Percentiles rank a stretch among this genome's conserved stretches.
These are phyloP conservation scores for Suillus luteus DNA, from an alignment of 768 basidiomycete genomes.

Conservation along the genomic window DNA sequence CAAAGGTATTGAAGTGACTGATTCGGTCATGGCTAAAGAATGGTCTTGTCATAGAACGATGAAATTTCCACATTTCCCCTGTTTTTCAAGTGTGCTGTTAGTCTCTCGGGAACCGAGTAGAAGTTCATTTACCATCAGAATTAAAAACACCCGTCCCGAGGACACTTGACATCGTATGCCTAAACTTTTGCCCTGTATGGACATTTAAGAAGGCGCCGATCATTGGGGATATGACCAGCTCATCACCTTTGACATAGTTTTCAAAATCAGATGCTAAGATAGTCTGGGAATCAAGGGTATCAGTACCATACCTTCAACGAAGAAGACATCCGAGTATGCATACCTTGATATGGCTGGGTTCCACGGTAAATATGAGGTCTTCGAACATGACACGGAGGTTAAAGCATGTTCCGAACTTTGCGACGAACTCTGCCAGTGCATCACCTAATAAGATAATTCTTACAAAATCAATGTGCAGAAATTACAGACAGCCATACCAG, in stretches of 20 bases:
- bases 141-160: slow-evolving; percentile 72
- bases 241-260: slow-evolving; percentile 58
- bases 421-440: slow-evolving; percentile 37
- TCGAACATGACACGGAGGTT: slow-evolving; percentile 49
- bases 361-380: slow-evolving; percentile 47
- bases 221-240: background rate
- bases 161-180: slow-evolving; percentile 44
- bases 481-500: slow-evolving; percentile 38
- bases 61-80: slow-evolving; percentile 61
- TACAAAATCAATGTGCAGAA: background rate
- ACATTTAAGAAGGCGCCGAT: background rate
- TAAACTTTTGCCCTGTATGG: slow-evolving; percentile 36
- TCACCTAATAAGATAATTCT: slow-evolving; percentile 38
- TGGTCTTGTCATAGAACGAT: slow-evolving; percentile 64
- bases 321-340: background rate
- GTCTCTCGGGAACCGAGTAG: too few relatives aligned
- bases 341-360: slow-evolving; percentile 57
- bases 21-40: slow-evolving; percentile 64
- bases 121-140: slow-evolving; percentile 50
- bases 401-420: slow-evolving; percentile 42
- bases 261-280: slow-evolving; percentile 59
- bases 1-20: slow-evolving; percentile 62
- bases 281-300: slow-evolving; percentile 17
- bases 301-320: background rate
- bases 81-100: slow-evolving; percentile 20